phyloP scores from a whole-genome alignment of 2,329 filamentous ascomycete species.

The Elsinoe australis region DNA sequence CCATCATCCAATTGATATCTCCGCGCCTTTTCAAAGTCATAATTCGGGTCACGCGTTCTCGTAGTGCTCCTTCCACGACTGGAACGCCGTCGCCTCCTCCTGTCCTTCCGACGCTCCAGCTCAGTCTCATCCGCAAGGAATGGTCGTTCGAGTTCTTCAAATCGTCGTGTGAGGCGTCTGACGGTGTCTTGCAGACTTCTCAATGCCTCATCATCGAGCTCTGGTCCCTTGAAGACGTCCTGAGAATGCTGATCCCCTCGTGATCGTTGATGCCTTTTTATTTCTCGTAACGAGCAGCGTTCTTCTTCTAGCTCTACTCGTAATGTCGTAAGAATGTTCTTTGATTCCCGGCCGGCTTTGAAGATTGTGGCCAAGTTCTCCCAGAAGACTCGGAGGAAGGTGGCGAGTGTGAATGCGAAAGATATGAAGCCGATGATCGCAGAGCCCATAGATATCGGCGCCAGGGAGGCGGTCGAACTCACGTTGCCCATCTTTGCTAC shows the following conservation, averaged over 20 bases:
- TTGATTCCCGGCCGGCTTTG: slow-evolving; percentile 34
- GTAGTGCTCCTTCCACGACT: slow-evolving; percentile 20
- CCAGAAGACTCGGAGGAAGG: slow-evolving; percentile 38
- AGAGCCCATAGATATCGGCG: slow-evolving; percentile 32
- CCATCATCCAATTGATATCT: slow-evolving; percentile 14
- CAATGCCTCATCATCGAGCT: slow-evolving; percentile 31
- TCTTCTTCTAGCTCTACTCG: slow-evolving; percentile 38
- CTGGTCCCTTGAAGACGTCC: slow-evolving; percentile 14
- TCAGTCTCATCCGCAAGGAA: slow-evolving; percentile 29
- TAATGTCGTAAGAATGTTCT: slow-evolving; percentile 34
- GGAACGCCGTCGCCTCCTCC: slow-evolving; percentile 21
- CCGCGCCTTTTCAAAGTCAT: slow-evolving; percentile 19
- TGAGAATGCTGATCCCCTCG: slow-evolving; percentile 19
- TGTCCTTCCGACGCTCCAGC: slow-evolving; percentile 23
- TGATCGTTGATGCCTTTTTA: slow-evolving; percentile 23
- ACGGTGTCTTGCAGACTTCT: slow-evolving; percentile 33
- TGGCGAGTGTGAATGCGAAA: slow-evolving; percentile 38
- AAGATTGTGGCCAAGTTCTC: slow-evolving; percentile 33
- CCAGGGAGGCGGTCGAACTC: slow-evolving; percentile 21
- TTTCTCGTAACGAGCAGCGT: slow-evolving; percentile 29
- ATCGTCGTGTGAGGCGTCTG: slow-evolving; percentile 32
- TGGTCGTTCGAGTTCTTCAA: slow-evolving; percentile 32
- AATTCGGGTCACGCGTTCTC: slow-evolving; percentile 24
- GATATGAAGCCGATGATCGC: slow-evolving; percentile 36
- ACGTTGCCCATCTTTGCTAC: slow-evolving; percentile 11